A percentile compares a stretch with the other conserved stretches of the same genome.
phyloP scores from a whole-genome alignment of 768 basidiomycete genomes.

The Trametes coccinea region DNA sequence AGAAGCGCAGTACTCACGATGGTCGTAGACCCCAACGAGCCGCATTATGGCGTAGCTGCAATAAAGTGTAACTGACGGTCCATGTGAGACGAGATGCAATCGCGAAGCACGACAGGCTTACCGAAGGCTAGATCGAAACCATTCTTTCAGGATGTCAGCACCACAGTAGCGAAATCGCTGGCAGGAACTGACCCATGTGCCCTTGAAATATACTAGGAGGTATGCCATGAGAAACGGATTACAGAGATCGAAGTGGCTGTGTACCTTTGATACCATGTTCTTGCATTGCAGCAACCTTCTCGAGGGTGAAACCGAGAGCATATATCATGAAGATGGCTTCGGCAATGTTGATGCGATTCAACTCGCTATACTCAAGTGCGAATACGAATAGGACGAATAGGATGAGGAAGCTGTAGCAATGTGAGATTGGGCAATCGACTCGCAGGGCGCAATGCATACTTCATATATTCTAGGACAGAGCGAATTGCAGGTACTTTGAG shows the following conservation, averaged over 20 bases:
- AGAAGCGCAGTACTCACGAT: conserved; percentile 45
- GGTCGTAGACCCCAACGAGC: conserved; percentile 71
- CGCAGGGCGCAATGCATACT: conserved; percentile 44
- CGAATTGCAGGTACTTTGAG: conserved; percentile 94
- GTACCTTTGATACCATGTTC: conserved; percentile 90
- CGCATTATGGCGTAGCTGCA: conserved; percentile 75
- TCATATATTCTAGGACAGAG: conserved; percentile 84
- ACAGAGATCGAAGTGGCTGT: no score
- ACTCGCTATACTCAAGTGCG: conserved; percentile 73
- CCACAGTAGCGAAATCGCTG: conserved; percentile 4
- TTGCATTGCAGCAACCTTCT: conserved; percentile 93
- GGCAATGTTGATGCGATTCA: conserved; percentile 57
- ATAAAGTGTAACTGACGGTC: conserved; percentile 67
- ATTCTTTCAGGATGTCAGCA: conserved; percentile 49
- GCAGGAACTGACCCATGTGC: conserved; percentile 67
- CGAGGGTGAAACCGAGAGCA: conserved; percentile 81
- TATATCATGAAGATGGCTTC: conserved; percentile 82
- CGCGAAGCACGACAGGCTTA: conserved; percentile 31
- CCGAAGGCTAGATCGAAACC: conserved; percentile 93
- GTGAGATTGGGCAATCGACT: not conserved
- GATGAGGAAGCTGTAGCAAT: conserved; percentile 62
- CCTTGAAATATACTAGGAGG: conserved; percentile 72
- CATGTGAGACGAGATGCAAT: not conserved
- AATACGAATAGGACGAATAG: conserved; percentile 78
- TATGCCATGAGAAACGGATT: not conserved